These are phyloP conservation scores for Botrytis fabae DNA, from an alignment of 2,329 filamentous ascomycete genomes.

Conservation along the genomic window DNA sequence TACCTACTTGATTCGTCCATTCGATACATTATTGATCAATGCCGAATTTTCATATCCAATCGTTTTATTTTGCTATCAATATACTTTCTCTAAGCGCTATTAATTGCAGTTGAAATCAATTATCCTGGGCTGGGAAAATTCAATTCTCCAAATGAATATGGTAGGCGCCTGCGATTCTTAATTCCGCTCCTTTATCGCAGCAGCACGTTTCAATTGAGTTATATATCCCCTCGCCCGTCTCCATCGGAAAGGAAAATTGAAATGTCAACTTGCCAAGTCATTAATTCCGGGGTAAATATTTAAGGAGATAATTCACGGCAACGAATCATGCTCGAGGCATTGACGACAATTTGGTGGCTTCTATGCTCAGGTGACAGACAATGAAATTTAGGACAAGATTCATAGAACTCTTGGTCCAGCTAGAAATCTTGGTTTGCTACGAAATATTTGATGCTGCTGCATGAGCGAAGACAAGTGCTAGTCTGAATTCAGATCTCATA, in stretches of 20 bases:
- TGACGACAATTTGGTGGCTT: background rate
- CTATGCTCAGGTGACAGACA: background rate
- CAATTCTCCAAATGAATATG: background rate
- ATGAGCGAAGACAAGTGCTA: background rate
- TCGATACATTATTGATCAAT: background rate
- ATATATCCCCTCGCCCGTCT: background rate
- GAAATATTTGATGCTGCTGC: background rate
- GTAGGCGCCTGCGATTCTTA: background rate
- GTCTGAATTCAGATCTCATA: background rate
- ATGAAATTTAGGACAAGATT: background rate
- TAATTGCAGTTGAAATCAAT: background rate
- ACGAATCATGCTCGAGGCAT: background rate
- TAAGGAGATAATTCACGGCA: background rate
- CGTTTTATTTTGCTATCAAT: background rate
- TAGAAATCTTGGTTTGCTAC: background rate
- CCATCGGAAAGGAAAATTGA: background rate
- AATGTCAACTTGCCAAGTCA: background rate
- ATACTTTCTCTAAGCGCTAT: background rate
- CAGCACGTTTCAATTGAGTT: background rate
- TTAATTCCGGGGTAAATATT: background rate
- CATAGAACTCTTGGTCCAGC: background rate
- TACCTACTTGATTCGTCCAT: background rate
- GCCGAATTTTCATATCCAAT: background rate
- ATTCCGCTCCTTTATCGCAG: background rate
- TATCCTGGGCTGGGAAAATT: background rate